Conservation (phyloP, 2,329 filamentous ascomycete genomes). For the Fusarium equiseti region DNA sequence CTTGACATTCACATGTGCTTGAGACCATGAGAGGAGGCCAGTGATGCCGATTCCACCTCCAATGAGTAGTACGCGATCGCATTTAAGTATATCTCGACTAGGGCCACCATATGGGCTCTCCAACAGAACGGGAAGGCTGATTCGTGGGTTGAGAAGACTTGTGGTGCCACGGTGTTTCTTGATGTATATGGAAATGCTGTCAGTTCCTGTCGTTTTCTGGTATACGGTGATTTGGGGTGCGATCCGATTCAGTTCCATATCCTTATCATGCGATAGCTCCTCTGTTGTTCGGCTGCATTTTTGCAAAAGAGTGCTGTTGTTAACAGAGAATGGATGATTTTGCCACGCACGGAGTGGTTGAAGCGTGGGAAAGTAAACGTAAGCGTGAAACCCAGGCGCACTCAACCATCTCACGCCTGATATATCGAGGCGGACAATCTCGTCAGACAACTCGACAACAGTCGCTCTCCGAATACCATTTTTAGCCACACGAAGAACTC, state of each 20-base stretch:
- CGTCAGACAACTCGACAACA: background rate
- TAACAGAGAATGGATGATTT: background rate
- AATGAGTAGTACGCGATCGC: background rate
- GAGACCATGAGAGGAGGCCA: accelerated
- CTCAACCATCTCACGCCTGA: background rate
- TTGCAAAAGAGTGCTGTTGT: background rate
- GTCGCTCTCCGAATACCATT: background rate
- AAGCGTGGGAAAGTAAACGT: background rate
- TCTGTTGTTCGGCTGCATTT: no score
- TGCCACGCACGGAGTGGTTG: background rate
- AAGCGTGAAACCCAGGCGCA: background rate
- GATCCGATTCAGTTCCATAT: background rate
- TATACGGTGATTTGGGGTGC: background rate
- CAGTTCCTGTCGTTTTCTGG: background rate
- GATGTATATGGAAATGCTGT: accelerated
- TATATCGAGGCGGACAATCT: background rate
- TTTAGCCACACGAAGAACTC: background rate
- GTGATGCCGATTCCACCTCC: background rate
- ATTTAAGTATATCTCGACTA: background rate
- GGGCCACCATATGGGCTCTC: background rate
- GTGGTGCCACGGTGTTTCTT: background rate
- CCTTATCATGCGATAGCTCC: no score
- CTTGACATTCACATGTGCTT: background rate
- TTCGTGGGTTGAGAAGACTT: accelerated
- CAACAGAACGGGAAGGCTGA: background rate